Base-by-base conservation (phyloP, 169 alveolate species). In the Plasmodium berghei region DNA sequence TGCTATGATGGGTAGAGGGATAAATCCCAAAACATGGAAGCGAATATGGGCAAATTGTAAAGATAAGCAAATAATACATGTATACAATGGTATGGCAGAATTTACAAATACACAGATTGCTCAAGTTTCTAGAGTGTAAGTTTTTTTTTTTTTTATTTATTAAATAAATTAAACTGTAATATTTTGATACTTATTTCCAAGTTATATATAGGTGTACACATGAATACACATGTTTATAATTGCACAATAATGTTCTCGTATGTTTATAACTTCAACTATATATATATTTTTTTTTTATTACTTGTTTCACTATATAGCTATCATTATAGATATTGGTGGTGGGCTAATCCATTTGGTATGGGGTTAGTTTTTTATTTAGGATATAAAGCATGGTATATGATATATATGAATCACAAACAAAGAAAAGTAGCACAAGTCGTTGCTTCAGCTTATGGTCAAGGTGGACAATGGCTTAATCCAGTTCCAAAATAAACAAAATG, bases 391-490 rank as follows among this genome's bases (percentile, higher is more conserved):
- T 95, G 97, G 97, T 94, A 95, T 92, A 92, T 95, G 95, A 87
- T 94, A 66, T 94, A 95, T 67, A 94, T 95, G 96, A 95, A 93
- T 63, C 96, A 95, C 72, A 95, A 95, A 89, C 97, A 95, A 80
- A 89, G 94, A 55, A 94, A 95, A 72, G 95, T 95, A n/a, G 97
- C 97, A 24, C 97, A 95, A 92, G 77, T 95, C 10, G 97, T 95
- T 66, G 97, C 97, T 5, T 95, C 95, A 6, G 97, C 97, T 12
- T 95, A 95, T 88, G 97, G 97, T 61, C 97, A 95, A 67, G 97
- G 97, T 46, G 97, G 97, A 16, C 97, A 95, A 93, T 95, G 97
- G 97, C 96, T 95, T 18, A 94, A 95, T 87, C 97, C 97, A 9
- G 97, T 95, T 24, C 97, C 97, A 26, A 94, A 93, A 85, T 95